A percentile compares a stretch with the other conserved stretches of the same genome.
phyloP scores from a whole-genome alignment of 495 filamentous ascomycete genomes.

The Poronia punctata region DNA sequence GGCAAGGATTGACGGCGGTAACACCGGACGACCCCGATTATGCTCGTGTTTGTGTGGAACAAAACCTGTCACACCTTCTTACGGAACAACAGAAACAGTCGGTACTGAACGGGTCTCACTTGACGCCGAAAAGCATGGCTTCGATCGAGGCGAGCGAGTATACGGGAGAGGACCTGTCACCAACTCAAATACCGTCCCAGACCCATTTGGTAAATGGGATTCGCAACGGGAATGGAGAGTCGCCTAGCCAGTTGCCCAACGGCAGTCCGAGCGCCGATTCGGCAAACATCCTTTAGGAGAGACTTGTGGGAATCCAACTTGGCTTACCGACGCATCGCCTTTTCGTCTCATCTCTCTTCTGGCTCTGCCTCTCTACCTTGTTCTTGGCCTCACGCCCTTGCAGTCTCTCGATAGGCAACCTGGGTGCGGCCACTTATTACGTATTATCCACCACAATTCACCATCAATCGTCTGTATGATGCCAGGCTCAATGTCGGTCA shows the following conservation, averaged over 20 bases:
- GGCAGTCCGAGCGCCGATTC: constrained; percentile 10
- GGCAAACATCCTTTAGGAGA: constrained; percentile 9
- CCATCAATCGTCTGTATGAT: too few species aligned
- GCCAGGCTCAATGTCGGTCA: too few species aligned
- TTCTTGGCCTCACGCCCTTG: too few species aligned
- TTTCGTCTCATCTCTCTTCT: too few species aligned
- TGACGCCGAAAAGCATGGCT: constrained; percentile 25
- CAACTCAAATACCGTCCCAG: constrained; percentile 13
- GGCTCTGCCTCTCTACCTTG: too few species aligned
- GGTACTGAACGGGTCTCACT: constrained; percentile 18
- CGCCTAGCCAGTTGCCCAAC: constrained; percentile 16
- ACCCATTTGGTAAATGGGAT: constrained; percentile 19
- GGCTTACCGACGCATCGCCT: too few species aligned
- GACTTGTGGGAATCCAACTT: too few species aligned
- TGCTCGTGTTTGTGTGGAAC: constrained; percentile 36
- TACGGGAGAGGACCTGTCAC: constrained; percentile 18
- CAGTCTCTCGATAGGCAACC: too few species aligned
- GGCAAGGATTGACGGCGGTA: constrained; percentile 35
- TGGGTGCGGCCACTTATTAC: too few species aligned
- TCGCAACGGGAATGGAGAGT: constrained; percentile 15
- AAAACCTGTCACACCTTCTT: constrained; percentile 35
- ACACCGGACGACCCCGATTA: constrained; percentile 42
- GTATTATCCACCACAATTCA: too few species aligned
- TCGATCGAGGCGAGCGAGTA: constrained; percentile 22
- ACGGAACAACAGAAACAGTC: constrained; percentile 26